Evolutionary conservation across 345 rosid genomes (phyloP), one percentile per base, ranked within the genome.

Genomic region (Salix arbutifolia): DNA sequence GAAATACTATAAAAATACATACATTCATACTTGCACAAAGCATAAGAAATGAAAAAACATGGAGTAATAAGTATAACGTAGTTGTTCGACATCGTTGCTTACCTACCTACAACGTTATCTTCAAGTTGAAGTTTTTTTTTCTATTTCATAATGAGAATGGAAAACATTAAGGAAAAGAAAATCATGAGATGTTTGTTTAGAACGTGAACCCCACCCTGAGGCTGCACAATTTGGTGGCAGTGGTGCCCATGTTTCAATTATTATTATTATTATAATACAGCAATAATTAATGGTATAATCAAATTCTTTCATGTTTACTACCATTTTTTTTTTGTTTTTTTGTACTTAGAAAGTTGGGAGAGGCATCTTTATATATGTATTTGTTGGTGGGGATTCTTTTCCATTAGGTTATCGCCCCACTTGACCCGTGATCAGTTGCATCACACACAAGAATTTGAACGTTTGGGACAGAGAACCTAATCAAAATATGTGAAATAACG

Each of bases 141-240:
- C 30, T 17, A 26, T 23, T 58, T 50, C 56, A 60, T 48, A 16
- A 48, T 71, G 67, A 38, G 52, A 30, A 19, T 8, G n/a, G 0
- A 7, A 5, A 31, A 4, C 1, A 30, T 3, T 11, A 18, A 19
- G 30, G 2, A 38, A 28, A 33, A 42, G 13, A 62, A 66, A 28
- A 61, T 67, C 30, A 75, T 46, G 31, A 30, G 38, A 33, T 7
- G 31, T 12, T 64, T 50, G 52, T n/a, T 28, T 10, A 25, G 50
- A 72, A 58, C 65, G 76, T 77, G 72, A 70, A 50, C 78, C 71
- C 85, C 69, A 82, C 80, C 16, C 50, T 46, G 50, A 46, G 13
- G 84, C 70, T 67, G 1, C 16, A 64, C 19, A 70, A 28, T 61
- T 46, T 61, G 62, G 28, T 58, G 12, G 30, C 50, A 69, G 58